A percentile compares a stretch with the other conserved stretches of the same genome.
Conservation (phyloP, 2,329 filamentous ascomycete genomes). For the Talaromyces marneffei region DNA sequence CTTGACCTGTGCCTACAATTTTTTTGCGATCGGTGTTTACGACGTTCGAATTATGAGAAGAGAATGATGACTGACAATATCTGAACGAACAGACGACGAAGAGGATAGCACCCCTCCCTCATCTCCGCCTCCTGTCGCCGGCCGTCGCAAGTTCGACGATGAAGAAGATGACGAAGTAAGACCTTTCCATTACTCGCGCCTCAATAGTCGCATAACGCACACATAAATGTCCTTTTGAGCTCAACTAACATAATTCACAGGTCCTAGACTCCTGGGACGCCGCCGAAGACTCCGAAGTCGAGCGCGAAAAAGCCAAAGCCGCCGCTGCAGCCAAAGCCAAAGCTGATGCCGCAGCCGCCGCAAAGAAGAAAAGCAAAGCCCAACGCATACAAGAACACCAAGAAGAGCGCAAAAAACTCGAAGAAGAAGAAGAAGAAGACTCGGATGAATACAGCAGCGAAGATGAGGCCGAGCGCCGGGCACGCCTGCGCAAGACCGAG, state of each 20-base stretch:
- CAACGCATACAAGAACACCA: slow-evolving; percentile 79
- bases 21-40: background rate
- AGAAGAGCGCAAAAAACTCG: slow-evolving; percentile 56
- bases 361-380: slow-evolving; percentile 82
- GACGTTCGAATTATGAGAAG: background rate
- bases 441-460: slow-evolving; percentile 55
- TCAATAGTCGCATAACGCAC: background rate
- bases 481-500: slow-evolving; percentile 71
- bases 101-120: slow-evolving; percentile 48
- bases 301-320: slow-evolving; percentile 90
- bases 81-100: slow-evolving; percentile 36
- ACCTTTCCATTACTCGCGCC: background rate
- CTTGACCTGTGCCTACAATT: slow-evolving; percentile 10
- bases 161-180: slow-evolving; percentile 68
- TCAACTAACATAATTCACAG: slow-evolving; percentile 41
- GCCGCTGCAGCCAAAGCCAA: slow-evolving; percentile 80
- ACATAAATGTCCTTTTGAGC: background rate
- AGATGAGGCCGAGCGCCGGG: slow-evolving; percentile 65
- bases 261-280: slow-evolving; percentile 96
- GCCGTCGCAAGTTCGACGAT: slow-evolving; percentile 75
- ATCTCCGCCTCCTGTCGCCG: slow-evolving; percentile 38
- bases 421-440: slow-evolving; percentile 45
- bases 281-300: slow-evolving; percentile 91
- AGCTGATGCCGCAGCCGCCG: slow-evolving; percentile 79
- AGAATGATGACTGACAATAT: background rate